phyloP scores from a whole-genome alignment of 345 rosid species.

The Chamaenerion angustifolium region DNA sequence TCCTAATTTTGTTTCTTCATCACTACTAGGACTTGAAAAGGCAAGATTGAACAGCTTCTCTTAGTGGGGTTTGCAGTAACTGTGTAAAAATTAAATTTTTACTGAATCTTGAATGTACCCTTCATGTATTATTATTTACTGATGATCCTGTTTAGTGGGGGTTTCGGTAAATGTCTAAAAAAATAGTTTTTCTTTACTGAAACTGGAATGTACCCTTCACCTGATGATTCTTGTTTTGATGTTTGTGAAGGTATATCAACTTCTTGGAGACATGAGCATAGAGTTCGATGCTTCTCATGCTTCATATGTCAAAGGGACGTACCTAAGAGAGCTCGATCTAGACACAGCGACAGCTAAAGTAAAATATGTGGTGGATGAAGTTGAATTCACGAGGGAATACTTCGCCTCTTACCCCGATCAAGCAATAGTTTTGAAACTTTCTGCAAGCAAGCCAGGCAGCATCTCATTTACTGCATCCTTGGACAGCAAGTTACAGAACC shows the following conservation, averaged over 20 bases:
- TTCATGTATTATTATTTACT: too few species aligned
- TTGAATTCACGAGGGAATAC: slow-evolving; percentile 52
- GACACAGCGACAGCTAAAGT: slow-evolving; percentile 63
- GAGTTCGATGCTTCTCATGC: slow-evolving; percentile 70
- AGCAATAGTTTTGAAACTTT: slow-evolving; percentile 53
- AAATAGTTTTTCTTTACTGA: neutral
- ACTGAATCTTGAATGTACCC: too few species aligned
- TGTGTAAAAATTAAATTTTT: too few species aligned
- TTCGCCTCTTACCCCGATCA: slow-evolving; percentile 69
- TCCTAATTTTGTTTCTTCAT: too few species aligned
- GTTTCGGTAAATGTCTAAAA: too few species aligned
- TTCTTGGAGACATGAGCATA: slow-evolving; percentile 72
- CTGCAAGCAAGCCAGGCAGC: slow-evolving; percentile 52
- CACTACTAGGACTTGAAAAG: too few species aligned
- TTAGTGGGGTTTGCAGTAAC: too few species aligned
- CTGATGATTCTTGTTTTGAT: slow-evolving; percentile 1
- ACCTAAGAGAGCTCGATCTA: slow-evolving; percentile 73
- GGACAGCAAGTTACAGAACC: slow-evolving; percentile 53
- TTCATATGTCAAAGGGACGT: slow-evolving; percentile 44
- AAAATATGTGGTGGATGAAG: slow-evolving; percentile 47
- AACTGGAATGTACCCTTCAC: too few species aligned
- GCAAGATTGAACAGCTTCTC: too few species aligned
- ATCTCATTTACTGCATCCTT: slow-evolving; percentile 52
- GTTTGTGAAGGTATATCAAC: slow-evolving; percentile 59
- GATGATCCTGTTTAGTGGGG: too few species aligned